Percentiles rank a stretch among this genome's conserved stretches.
Conservation (phyloP, 345 rosid species). For the Abelmoschus esculentus region DNA sequence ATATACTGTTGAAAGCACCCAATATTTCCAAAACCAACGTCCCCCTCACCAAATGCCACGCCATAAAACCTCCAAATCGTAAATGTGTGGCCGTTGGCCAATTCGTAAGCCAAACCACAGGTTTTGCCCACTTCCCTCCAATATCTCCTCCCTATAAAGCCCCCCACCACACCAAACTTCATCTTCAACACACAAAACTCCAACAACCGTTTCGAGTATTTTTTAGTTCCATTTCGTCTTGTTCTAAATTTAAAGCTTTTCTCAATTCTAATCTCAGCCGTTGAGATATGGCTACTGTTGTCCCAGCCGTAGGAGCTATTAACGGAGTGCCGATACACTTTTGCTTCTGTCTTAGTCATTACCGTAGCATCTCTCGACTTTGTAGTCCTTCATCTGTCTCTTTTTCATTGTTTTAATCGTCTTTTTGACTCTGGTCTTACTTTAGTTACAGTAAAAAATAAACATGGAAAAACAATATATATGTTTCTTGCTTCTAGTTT, state of each 20-base stretch:
- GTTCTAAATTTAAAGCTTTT: slow-evolving; percentile 3
- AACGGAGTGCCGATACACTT: slow-evolving; percentile 27
- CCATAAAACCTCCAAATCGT: neutral
- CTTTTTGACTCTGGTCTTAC: slow-evolving; percentile 1
- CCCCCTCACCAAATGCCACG: slow-evolving; percentile 22
- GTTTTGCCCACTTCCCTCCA: neutral
- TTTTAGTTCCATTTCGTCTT: slow-evolving; percentile 18
- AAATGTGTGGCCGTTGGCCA: slow-evolving; percentile 17
- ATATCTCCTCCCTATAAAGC: slow-evolving; percentile 11
- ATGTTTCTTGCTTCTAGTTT: neutral
- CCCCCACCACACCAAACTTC: neutral
- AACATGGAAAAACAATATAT: no score
- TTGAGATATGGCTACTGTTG: slow-evolving; percentile 28
- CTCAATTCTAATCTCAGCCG: slow-evolving; percentile 16
- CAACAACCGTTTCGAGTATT: neutral
- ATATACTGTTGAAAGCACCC: neutral
- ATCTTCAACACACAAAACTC: neutral
- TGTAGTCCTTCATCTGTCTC: neutral
- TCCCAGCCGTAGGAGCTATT: slow-evolving; percentile 31
- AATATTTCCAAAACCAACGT: slow-evolving; percentile 7
- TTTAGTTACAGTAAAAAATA: neutral
- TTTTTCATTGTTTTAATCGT: slow-evolving; percentile 11
- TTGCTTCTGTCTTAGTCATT: slow-evolving; percentile 10
- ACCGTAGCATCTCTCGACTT: neutral
- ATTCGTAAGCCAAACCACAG: slow-evolving; percentile 7